Percentiles rank a stretch among this genome's conserved stretches.
Conservation (phyloP, 1,284 basidiomycete genomes). For the Trichosporon inkin region DNA sequence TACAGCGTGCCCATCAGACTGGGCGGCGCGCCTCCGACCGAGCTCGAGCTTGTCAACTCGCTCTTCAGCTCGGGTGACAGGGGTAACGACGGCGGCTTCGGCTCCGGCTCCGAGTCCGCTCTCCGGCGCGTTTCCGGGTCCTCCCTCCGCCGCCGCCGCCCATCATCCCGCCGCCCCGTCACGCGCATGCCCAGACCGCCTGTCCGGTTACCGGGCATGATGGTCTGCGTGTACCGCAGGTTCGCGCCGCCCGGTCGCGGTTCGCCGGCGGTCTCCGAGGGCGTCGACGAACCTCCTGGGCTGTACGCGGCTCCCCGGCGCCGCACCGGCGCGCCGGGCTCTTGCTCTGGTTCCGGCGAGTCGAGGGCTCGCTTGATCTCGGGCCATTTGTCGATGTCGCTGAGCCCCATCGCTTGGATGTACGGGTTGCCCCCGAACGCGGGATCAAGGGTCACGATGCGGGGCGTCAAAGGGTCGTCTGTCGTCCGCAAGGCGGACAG, state of each 20-base stretch:
- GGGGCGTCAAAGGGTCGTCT: conserved; percentile 73
- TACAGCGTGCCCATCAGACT: background rate
- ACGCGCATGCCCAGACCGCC: conserved; percentile 68
- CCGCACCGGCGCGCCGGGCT: conserved; percentile 12
- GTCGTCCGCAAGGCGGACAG: conserved; percentile 81
- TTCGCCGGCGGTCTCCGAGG: background rate
- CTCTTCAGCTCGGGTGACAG: background rate
- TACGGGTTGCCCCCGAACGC: conserved; percentile 70
- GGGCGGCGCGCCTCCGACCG: background rate
- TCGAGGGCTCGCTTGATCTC: conserved; percentile 60
- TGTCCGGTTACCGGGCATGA: conserved; percentile 62
- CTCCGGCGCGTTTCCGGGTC: background rate
- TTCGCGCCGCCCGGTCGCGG: conserved; percentile 52
- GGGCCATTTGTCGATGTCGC: conserved; percentile 75
- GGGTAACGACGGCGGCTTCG: background rate
- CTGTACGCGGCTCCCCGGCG: conserved; percentile 12
- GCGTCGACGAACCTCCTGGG: background rate
- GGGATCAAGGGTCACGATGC: conserved; percentile 66
- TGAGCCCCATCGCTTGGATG: conserved; percentile 68
- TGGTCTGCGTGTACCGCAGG: conserved; percentile 78
- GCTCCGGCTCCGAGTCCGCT: conserved; percentile 1
- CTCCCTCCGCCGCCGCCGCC: background rate
- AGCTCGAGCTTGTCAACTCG: conserved; percentile 2
- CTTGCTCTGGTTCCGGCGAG: conserved; percentile 57
- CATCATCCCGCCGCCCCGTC: conserved; percentile 22